phyloP scores from a whole-genome alignment of 768 basidiomycete species.

The Cubamyces lactineus region DNA sequence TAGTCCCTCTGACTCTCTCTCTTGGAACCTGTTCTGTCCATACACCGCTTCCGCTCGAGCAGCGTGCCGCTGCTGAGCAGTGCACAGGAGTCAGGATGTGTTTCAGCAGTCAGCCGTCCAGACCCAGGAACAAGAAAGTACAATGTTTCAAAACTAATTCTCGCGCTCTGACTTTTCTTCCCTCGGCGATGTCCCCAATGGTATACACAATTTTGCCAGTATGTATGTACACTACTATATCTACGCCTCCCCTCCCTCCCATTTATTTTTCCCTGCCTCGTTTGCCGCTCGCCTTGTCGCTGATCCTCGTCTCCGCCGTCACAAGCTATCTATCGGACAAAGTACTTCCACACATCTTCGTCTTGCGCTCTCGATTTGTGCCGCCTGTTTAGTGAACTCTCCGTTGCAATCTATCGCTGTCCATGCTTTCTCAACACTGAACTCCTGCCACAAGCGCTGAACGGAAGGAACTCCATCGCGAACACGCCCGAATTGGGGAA shows the following conservation, averaged over 20 bases:
- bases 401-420: background rate
- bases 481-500: too few species aligned
- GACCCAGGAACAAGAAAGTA: too few species aligned
- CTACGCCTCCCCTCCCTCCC: background rate
- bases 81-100: background rate
- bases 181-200: too few species aligned
- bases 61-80: background rate
- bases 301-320: background rate
- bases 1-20: too few species aligned
- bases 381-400: background rate
- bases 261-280: background rate
- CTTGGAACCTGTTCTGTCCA: too few species aligned
- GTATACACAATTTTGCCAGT: background rate
- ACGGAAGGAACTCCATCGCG: too few species aligned
- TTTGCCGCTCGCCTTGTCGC: background rate
- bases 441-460: too few species aligned
- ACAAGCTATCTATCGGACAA: constrained; percentile 8
- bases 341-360: background rate
- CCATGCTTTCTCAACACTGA: background rate
- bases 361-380: constrained; percentile 5
- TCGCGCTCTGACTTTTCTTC: too few species aligned
- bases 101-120: background rate
- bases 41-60: too few species aligned
- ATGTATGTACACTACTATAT: constrained; percentile 1
- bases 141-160: too few species aligned